Percentiles rank a stretch among this genome's conserved stretches.
phyloP scores from a whole-genome alignment of 129 eudicot genomes.

The Logfia minima region DNA sequence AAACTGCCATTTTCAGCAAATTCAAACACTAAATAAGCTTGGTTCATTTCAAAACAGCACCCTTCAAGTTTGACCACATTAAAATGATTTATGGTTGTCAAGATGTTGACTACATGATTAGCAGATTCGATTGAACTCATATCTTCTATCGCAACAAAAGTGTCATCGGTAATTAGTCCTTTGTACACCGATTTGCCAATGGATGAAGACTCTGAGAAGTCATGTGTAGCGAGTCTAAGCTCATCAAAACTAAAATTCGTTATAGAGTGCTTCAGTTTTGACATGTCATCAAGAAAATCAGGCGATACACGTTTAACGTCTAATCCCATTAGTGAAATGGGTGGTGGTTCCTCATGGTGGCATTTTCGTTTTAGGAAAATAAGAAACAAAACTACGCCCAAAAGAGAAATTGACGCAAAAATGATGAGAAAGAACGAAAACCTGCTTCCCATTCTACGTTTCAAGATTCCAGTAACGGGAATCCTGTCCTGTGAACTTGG shows the following conservation, averaged over 20 bases:
- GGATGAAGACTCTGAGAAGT: constrained; percentile 30
- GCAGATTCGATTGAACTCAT: constrained; percentile 37
- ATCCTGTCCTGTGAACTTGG: constrained; percentile 25
- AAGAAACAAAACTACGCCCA: constrained; percentile 15
- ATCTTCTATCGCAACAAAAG: constrained; percentile 36
- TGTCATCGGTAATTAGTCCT: constrained; percentile 25
- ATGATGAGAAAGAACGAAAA: constrained; percentile 1
- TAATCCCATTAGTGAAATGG: constrained; percentile 7
- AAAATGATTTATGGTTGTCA: constrained; percentile 49
- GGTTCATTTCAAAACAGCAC: constrained; percentile 25
- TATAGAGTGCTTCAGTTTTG: constrained; percentile 38
- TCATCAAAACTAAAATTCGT: constrained; percentile 40
- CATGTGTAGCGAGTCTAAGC: constrained; percentile 43
- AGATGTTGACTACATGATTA: constrained; percentile 35
- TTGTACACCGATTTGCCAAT: constrained; percentile 41
- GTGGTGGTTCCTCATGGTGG: neutral
- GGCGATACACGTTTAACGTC: constrained; percentile 35
- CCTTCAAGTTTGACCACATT: constrained; percentile 56
- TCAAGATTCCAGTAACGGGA: constrained; percentile 22
- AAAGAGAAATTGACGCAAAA: constrained; percentile 11
- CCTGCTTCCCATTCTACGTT: neutral
- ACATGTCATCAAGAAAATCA: constrained; percentile 47
- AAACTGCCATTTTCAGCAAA: constrained; percentile 48
- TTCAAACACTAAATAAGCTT: constrained; percentile 42
- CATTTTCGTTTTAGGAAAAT: constrained; percentile 24